Conservation (phyloP, 2,329 filamentous ascomycete genomes). For the Kalmusia sp. region DNA sequence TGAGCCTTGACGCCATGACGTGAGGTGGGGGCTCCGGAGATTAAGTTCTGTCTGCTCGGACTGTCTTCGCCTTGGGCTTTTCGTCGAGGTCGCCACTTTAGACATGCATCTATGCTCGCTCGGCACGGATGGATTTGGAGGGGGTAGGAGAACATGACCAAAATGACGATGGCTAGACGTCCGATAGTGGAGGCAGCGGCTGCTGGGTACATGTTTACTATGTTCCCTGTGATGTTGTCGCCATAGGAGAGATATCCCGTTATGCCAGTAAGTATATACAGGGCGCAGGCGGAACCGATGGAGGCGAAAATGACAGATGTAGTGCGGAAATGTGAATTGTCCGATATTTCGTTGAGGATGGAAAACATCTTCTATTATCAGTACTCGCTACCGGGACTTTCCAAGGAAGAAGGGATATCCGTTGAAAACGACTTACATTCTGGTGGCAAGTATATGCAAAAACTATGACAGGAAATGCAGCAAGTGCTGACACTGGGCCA, state of each 20-base stretch:
- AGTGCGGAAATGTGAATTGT: conserved; percentile 80
- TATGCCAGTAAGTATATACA: conserved; percentile 91
- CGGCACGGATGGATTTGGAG: conserved; percentile 95
- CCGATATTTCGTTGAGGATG: conserved; percentile 90
- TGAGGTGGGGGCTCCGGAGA: conserved; percentile 44
- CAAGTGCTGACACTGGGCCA: conserved; percentile 78
- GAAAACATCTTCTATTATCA: conserved; percentile 82
- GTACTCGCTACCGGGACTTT: neutral
- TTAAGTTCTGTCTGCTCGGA: conserved; percentile 52
- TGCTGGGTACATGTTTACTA: conserved; percentile 74
- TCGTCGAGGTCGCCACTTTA: conserved; percentile 79
- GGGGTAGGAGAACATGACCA: conserved; percentile 96
- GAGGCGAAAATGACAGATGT: conserved; percentile 81
- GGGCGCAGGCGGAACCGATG: conserved; percentile 84
- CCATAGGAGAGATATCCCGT: conserved; percentile 97
- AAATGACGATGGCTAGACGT: conserved; percentile 91
- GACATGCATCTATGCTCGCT: conserved; percentile 91
- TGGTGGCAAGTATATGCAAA: conserved; percentile 99
- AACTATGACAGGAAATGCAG: conserved; percentile 90
- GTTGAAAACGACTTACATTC: conserved; percentile 76
- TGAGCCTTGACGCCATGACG: conserved; percentile 38
- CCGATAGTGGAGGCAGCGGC: conserved; percentile 88
- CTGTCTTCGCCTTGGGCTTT: conserved; percentile 46
- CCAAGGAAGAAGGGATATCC: conserved; percentile 11
- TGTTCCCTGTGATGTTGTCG: conserved; percentile 87